Base-by-base conservation (phyloP, 75 land plant species). In the Isoetes taiwanensis region DNA sequence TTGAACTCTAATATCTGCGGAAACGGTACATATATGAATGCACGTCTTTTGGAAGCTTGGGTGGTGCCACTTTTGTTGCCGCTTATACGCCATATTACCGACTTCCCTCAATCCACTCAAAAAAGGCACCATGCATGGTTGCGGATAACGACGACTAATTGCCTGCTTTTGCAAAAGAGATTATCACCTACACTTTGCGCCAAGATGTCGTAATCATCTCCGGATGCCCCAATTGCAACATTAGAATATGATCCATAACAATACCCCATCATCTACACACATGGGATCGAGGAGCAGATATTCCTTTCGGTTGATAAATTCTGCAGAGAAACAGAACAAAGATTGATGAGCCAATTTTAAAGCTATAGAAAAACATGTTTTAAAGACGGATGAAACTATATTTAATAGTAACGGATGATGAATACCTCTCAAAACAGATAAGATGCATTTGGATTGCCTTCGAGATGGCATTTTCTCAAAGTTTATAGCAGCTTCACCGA, bases 171-270 rank as follows among this genome's bases (percentile, higher is more conserved):
- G 96, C 99, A 67, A 94, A 94, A 70, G 88, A 94, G 14, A 94
- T 90, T 90, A 66, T 90, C 97, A 54, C 96, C 99, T 5, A 94
- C 96, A 72, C 68, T 76, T 71, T 94, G 90, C 34, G 99, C 96
- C 57, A 94, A 53, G 41, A 89, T 79, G 52, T 94, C 99, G 64
- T 94, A 94, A 68, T 94, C 99, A 65, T 94, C 99, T 20, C 99
- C 99, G 34, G 99, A 88, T 31, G 99, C 86, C 21, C 99, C 99
- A 34, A 89, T 96, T 41, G 90, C 99, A 62, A 88, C 99, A 71
- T 94, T 77, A 14, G 99, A 94, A 59, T 94, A 94, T 8, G 99
- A 87, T 33, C 99, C 99, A 26, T 73, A 70, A 59, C 96, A 79
- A 14, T 69, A 32, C 88, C 94, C 96, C 99, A 88, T 63, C 95